Conservation (phyloP, 306 rosid species). For the Rosa multiflora region DNA sequence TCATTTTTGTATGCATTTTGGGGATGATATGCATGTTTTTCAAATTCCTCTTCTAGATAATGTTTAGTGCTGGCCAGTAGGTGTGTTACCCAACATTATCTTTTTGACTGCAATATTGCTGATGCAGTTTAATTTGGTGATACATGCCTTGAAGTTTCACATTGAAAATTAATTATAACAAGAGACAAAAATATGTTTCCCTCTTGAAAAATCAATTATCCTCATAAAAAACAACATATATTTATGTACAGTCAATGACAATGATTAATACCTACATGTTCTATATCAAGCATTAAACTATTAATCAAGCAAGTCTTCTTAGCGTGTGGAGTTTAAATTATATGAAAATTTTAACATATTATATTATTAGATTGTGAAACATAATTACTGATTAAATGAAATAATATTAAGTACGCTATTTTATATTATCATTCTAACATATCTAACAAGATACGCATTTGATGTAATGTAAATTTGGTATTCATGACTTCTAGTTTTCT, state of each 20-base stretch:
- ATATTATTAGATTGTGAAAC: too few relatives aligned
- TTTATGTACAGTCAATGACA: constrained; percentile 18
- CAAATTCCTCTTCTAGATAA: background rate
- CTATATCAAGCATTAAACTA: constrained; percentile 10
- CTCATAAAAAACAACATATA: background rate
- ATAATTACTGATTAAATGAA: too few relatives aligned
- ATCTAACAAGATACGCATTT: too few relatives aligned
- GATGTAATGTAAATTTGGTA: too few relatives aligned
- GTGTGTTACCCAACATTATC: background rate
- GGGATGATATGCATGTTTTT: too few relatives aligned
- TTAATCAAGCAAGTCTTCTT: too few relatives aligned
- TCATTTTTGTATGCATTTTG: background rate
- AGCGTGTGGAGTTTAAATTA: too few relatives aligned
- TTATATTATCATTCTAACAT: too few relatives aligned
- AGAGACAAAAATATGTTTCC: background rate
- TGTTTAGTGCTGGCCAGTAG: background rate
- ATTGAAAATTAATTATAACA: background rate
- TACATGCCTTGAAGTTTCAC: background rate
- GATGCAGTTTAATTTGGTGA: background rate
- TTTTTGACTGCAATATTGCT: background rate
- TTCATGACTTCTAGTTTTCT: too few relatives aligned
- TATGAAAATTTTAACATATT: too few relatives aligned
- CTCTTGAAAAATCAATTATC: background rate
- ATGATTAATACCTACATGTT: constrained; percentile 13
- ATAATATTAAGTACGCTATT: too few relatives aligned